Evolutionary conservation across 495 filamentous ascomycete genomes (phyloP), one percentile per base, ranked within the genome.

Genomic region (Tuber magnatum): DNA sequence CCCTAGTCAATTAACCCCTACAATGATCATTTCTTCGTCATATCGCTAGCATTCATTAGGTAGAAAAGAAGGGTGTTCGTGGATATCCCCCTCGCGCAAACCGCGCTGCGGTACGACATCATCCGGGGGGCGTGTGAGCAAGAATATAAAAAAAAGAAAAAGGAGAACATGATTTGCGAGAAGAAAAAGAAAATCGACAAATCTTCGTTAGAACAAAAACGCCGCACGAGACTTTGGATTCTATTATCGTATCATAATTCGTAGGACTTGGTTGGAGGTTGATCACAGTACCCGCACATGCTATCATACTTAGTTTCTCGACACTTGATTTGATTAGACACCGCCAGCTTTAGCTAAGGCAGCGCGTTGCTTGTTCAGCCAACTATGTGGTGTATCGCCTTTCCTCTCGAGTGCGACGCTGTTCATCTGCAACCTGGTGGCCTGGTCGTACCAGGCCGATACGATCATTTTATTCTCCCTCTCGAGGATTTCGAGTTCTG

Each of bases 391-490:
- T 65, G 88, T 87, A 80, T 98, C 93, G 70, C 89, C 88, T 78
- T 92, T 86, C 81, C 90, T 86, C 83, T 88, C 91, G 79, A 93
- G 84, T 32, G 91, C 89, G 70, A 97, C 91, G 78, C 91, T 93
- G 84, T 94, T 97, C 84, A 91, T 94, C 85, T 97, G 94, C 76
- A 97, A 83, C 56, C 94, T 87, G 80, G 88, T 89, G 22, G 93
- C 88, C 61, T 97, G 88, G 79, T 97, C 93, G 84, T 97, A 97
- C 92, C 93, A 99, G 18, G 95, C 94, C 5, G 91, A 94, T 43
- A 91, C 86, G 75, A 99, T 93, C 83, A 98, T 89, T 71, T 86
- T 86, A 77, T 94, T 92, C 84, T 99, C 95, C 74, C 92, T 90
- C 82, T 92, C 88, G 68, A 93, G 86, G 74, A 91, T 91, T 79